Base-by-base conservation (phyloP, 2,329 filamentous ascomycete genomes). In the Orbilia blumenaviensis region DNA sequence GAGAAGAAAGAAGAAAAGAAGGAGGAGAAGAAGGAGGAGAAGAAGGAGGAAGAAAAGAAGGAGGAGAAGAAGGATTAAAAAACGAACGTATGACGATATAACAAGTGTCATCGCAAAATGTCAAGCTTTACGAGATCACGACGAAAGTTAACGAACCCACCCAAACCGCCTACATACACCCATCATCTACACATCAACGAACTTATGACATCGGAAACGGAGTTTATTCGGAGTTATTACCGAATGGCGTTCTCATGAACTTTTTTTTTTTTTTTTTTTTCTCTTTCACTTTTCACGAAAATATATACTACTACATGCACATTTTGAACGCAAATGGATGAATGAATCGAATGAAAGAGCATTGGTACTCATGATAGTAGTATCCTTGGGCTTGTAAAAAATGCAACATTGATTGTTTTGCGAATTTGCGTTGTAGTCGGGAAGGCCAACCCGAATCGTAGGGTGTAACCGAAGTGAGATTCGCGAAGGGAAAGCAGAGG, bases 371-470 rank as follows among this genome's bases (percentile, higher is more conserved):
- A 25, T 25, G 3, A 25, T 10, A 12, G 21, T 16, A 12, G 9
- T 58, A 16, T 4, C 3, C 8, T 10, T 10, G 0, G 14, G 25
- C n/a, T 23, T 7, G 25, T 12, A 36, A 50, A 62, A 61, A 48
- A 63, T 63, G 3, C 60, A 63, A 63, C 60, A 50, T 21, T 12
- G 21, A 6, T n/a, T 21, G 6, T 21, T 23, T 25, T 36, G 29
- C 6, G 23, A 25, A 9, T 34, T 10, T 52, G 61, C 23, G 42
- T 52, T 52, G 61, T 18, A 10, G 42, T 14, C 18, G 10, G 46
- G 42, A 21, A 64, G 32, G 6, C 32, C n/a, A 36, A 64, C 23
- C 61, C 44, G 61, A 64, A 52, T 2, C 21, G 61, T 41, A 41
- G 18, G 7, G 46, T 42, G 29, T 7, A 50, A 1, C 44, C 61